These are phyloP conservation scores for Drosera capensis DNA, from an alignment of 148 eudicot genomes.

Conservation along the genomic window DNA sequence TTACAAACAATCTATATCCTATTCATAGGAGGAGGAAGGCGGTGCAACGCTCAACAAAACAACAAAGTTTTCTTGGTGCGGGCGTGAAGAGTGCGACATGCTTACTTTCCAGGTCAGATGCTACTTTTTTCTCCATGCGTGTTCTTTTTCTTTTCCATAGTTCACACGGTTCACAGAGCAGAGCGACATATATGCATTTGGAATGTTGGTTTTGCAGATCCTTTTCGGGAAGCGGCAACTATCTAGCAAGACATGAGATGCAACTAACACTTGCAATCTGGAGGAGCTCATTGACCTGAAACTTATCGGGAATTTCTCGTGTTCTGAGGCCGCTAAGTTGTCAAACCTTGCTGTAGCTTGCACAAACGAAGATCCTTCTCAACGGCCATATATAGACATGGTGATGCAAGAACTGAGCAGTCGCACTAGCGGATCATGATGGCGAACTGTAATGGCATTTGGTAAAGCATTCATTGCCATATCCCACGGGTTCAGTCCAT, in stretches of 20 bases:
- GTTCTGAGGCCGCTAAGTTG: slow-evolving; percentile 31
- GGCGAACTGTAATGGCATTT: no score
- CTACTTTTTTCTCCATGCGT: no score
- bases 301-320: slow-evolving; percentile 37
- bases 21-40: no score
- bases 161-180: slow-evolving; percentile 81
- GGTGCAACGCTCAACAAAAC: no score
- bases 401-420: slow-evolving; percentile 36
- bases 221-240: slow-evolving; percentile 54
- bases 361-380: slow-evolving; percentile 50
- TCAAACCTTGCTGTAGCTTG: slow-evolving; percentile 47
- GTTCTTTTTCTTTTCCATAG: no score
- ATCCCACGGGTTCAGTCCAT: no score
- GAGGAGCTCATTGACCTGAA: slow-evolving; percentile 52
- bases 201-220: slow-evolving; percentile 67
- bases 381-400: slow-evolving; percentile 49
- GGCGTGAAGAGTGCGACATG: no score
- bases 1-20: no score
- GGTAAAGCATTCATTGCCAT: no score
- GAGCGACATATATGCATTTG: slow-evolving; percentile 85
- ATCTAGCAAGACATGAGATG: slow-evolving; percentile 26
- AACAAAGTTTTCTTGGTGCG: no score
- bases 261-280: slow-evolving; percentile 34
- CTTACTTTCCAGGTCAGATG: no score
- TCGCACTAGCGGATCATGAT: slow-evolving; percentile 12